Base-by-base conservation (phyloP, 164 flowering plant genomes). In the Paratinospora sagittata region DNA sequence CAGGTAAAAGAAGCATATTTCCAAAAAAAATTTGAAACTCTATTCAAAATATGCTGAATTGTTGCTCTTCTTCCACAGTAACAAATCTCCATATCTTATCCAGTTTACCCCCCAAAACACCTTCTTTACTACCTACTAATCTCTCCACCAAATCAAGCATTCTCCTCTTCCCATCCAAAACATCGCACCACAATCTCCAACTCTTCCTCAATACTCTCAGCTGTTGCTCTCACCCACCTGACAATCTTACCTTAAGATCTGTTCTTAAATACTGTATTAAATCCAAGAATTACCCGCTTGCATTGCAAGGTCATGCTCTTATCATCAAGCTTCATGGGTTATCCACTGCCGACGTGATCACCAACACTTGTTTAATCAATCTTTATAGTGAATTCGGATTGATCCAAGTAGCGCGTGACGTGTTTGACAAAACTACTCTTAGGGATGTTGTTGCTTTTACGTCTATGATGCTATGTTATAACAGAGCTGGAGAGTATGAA, bases 391-490 rank as follows among this genome's bases (percentile, higher is more conserved):
- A 70, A 70, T 69, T 75, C 21, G 78, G 78, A 26, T 65, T 13
- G 4, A 43, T 27, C n/a, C 27, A 52, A 14, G 8, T 37, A 26
- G 81, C 78, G 9, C 78, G 66, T 1, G 13, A 73, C 0, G 11
- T 78, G 68, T 78, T 78, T 41, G 76, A 78, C 24, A 30, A 52
- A 67, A 73, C 73, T 49, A 63, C 72, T 17, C 7, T 3, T 0
- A 70, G 45, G 70, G 78, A 78, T 70, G 65, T 70, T 12, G 70
- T 75, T 78, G 76, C 76, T 30, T 72, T 63, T 34, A 71, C 67
- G 41, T 66, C 77, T 23, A 58, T 79, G 77, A 76, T 79, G 75
- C 65, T 68, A 60, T 74, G 70, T 57, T 79, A 76, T 58, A 76
- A 60, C 26, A 76, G 74, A 55, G 75, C 27, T 0, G 73, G 73